Evolutionary conservation across 1,139 yeast genomes (phyloP).

Genomic region (Kodamaea fungicola): DNA sequence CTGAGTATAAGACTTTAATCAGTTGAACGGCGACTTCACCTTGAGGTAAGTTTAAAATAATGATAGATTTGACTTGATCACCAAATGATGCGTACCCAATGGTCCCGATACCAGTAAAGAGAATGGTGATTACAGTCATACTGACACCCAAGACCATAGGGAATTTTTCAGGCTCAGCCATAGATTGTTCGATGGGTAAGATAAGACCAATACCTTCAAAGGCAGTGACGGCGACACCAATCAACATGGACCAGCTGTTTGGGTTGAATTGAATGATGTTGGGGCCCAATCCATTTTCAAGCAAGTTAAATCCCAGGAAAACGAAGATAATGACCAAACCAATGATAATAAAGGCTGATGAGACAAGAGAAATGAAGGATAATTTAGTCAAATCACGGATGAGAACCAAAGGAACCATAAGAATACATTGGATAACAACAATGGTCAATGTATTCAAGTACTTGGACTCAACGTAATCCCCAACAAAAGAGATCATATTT

Average conservation of each 20-base stretch:
- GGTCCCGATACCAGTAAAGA: constrained; percentile 62
- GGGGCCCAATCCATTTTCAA: constrained; percentile 48
- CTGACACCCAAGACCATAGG: constrained; percentile 61
- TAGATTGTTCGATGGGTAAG: constrained; percentile 73
- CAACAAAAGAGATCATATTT: constrained; percentile 51
- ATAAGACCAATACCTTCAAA: constrained; percentile 77
- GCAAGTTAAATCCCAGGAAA: constrained; percentile 48
- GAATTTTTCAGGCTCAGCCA: constrained; percentile 69
- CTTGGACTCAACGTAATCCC: constrained; percentile 5
- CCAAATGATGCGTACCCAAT: constrained; percentile 73
- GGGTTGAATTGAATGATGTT: constrained; percentile 50
- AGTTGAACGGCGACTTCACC: constrained; percentile 57
- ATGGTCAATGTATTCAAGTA: constrained; percentile 26
- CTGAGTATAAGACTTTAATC: constrained; percentile 64
- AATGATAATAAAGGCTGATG: constrained; percentile 60
- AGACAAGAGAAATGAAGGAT: constrained; percentile 62
- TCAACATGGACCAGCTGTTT: constrained; percentile 66
- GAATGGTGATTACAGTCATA: constrained; percentile 53
- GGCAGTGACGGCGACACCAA: constrained; percentile 79
- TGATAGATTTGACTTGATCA: constrained; percentile 60
- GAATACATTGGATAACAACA: constrained; percentile 53
- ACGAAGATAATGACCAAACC: constrained; percentile 64
- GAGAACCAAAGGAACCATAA: constrained; percentile 66
- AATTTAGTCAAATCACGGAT: constrained; percentile 70
- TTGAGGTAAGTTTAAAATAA: constrained; percentile 69